A percentile compares a stretch with the other conserved stretches of the same genome.
phyloP scores from a whole-genome alignment of 805 yeast species.

The Starmerella apicola region DNA sequence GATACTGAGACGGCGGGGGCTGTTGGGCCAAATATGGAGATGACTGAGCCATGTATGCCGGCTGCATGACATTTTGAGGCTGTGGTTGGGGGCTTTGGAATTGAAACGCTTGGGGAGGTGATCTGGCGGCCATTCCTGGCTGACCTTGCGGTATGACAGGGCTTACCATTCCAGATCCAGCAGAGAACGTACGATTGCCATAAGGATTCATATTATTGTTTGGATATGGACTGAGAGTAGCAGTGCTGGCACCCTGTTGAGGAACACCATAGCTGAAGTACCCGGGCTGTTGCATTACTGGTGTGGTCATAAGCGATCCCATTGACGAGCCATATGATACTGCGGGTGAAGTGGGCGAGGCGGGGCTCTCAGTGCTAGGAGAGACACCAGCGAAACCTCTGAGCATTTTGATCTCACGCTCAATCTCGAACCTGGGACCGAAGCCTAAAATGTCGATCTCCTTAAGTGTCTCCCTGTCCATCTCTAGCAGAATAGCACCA shows the following conservation, averaged over 20 bases:
- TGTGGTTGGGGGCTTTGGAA: too few relatives aligned
- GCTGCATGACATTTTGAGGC: too few relatives aligned
- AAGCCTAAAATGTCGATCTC: conserved; percentile 86
- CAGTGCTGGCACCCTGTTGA: neutral
- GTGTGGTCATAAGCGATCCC: conserved; percentile 4
- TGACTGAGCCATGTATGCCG: too few relatives aligned
- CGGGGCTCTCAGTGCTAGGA: conserved; percentile 2
- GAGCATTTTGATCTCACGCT: conserved; percentile 64
- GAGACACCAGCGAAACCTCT: conserved; percentile 7
- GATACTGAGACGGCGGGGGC: too few relatives aligned
- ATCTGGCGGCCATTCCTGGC: too few relatives aligned
- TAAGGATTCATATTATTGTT: neutral
- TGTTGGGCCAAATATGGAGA: neutral
- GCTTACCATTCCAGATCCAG: too few relatives aligned
- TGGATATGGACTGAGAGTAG: neutral
- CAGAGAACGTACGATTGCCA: neutral
- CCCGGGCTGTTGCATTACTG: neutral
- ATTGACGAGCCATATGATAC: neutral
- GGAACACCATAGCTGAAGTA: neutral
- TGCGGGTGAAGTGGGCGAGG: conserved; percentile 1
- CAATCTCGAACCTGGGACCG: conserved; percentile 89
- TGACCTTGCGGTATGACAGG: too few relatives aligned
- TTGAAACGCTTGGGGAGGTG: too few relatives aligned
- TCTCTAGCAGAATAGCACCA: conserved; percentile 71
- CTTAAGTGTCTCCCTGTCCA: conserved; percentile 74